A percentile compares a stretch with the other conserved stretches of the same genome.
phyloP scores from a whole-genome alignment of 2,329 filamentous ascomycete species.

The Aspergillus sp. region DNA sequence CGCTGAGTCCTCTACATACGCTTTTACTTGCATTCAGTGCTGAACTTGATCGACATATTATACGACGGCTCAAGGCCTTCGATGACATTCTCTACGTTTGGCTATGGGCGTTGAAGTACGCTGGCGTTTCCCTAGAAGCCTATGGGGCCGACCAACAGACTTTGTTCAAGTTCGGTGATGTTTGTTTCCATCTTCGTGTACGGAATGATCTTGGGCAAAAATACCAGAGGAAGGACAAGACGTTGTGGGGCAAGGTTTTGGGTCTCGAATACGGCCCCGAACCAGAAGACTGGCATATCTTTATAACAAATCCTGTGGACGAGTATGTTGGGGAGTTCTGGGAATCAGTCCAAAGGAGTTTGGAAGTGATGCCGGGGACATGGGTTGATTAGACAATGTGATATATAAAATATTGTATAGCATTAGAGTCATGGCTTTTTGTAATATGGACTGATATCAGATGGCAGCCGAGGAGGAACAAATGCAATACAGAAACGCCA shows the following conservation, averaged over 20 bases:
- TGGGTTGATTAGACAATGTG: background rate
- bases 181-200: no score
- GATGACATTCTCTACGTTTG: background rate
- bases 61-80: background rate
- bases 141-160: background rate
- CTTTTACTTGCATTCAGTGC: fast-evolving
- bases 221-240: background rate
- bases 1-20: background rate
- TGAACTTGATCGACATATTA: no score
- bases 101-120: background rate
- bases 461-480: no score
- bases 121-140: background rate
- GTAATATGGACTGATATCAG: no score
- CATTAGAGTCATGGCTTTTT: no score
- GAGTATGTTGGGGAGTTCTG: background rate
- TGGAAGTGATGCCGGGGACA: background rate
- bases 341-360: background rate
- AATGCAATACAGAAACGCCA: no score
- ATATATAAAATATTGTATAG: background rate
- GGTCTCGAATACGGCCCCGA: background rate
- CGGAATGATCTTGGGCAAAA: no score
- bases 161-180: background rate
- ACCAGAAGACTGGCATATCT: background rate
- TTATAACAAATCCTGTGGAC: background rate
- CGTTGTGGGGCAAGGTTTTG: background rate